Base-by-base conservation (phyloP, 208 protist species). In the Kentomonas sorsogonicus region DNA sequence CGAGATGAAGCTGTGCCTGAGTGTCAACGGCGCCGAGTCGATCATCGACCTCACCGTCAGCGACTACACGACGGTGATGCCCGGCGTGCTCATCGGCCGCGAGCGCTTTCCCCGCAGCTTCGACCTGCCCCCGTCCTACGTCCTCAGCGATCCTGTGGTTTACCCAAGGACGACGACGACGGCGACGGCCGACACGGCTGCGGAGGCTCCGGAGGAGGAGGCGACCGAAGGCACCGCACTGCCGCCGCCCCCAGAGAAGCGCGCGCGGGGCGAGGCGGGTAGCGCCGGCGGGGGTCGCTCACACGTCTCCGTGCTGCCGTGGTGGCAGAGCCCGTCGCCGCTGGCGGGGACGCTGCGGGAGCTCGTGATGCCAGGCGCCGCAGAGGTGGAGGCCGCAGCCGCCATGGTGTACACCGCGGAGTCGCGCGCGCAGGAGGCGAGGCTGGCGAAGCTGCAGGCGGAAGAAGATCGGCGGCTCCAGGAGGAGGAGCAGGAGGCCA, bases 261-360 rank as follows among this genome's bases (percentile, higher is more conserved):
- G n/a, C n/a, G n/a, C n/a, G n/a, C n/a, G n/a, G n/a, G n/a, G n/a
- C n/a, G n/a, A n/a, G n/a, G n/a, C n/a, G n/a, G n/a, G n/a, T n/a
- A n/a, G n/a, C n/a, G n/a, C n/a, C n/a, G n/a, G n/a, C n/a, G n/a
- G n/a, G n/a, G n/a, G n/a, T n/a, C n/a, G n/a, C n/a, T n/a, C n/a
- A n/a, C n/a, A n/a, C n/a, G n/a, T n/a, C n/a, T n/a, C n/a, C n/a
- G n/a, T n/a, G n/a, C n/a, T 85, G 40, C 76, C 86, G 7, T 93
- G 86, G 83, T 83, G 75, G 71, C 73, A 80, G 54, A 91, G 79
- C 66, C 53, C 70, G 11, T 90, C 86, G 0, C 86, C 86, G 38
- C 22, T 66, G 0, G 50, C 79, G 36, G 38, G 65, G 43, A 22
- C 57, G 1, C 66, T 89, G 31, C 76, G 86, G 22, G 86, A 90